These are phyloP conservation scores for Barnettozyma siamensis DNA, from an alignment of 805 yeast species.

Conservation along the genomic window DNA sequence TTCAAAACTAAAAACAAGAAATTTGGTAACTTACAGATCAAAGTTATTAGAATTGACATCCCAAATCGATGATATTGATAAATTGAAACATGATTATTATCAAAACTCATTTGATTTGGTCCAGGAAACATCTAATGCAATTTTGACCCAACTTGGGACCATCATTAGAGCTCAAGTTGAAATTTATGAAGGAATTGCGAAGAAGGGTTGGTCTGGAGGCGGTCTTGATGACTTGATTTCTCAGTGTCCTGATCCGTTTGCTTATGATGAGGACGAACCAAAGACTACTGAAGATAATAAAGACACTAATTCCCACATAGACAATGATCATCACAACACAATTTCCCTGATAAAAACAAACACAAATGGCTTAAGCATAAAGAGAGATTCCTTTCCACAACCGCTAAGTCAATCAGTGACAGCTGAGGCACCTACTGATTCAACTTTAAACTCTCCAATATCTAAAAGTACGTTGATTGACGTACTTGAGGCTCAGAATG, in stretches of 20 bases:
- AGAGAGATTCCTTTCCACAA: constrained; percentile 6
- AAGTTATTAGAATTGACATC: constrained; percentile 62
- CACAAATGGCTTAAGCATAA: constrained; percentile 5
- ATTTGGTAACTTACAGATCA: constrained; percentile 60
- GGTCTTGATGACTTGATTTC: constrained; percentile 68
- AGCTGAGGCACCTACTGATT: constrained; percentile 8
- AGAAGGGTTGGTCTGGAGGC: constrained; percentile 84
- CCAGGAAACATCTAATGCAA: constrained; percentile 51
- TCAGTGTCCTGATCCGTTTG: constrained; percentile 63
- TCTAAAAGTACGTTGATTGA: constrained; percentile 1
- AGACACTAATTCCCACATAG: not conserved
- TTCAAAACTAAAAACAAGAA: constrained; percentile 55
- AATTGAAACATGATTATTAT: constrained; percentile 69
- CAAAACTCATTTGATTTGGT: constrained; percentile 56
- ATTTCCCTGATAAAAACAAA: not conserved
- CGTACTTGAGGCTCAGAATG: constrained; percentile 1
- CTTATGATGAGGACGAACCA: constrained; percentile 15
- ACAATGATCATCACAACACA: constrained; percentile 1
- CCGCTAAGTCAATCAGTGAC: constrained; percentile 10
- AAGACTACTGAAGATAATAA: not conserved
- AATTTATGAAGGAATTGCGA: constrained; percentile 72
- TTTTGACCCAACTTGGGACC: constrained; percentile 53
- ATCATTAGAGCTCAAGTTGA: constrained; percentile 76
- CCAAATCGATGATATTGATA: constrained; percentile 75
- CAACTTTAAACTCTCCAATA: constrained; percentile 19